Conservation (phyloP, 768 basidiomycete species). For the Suillus ampliporus region DNA sequence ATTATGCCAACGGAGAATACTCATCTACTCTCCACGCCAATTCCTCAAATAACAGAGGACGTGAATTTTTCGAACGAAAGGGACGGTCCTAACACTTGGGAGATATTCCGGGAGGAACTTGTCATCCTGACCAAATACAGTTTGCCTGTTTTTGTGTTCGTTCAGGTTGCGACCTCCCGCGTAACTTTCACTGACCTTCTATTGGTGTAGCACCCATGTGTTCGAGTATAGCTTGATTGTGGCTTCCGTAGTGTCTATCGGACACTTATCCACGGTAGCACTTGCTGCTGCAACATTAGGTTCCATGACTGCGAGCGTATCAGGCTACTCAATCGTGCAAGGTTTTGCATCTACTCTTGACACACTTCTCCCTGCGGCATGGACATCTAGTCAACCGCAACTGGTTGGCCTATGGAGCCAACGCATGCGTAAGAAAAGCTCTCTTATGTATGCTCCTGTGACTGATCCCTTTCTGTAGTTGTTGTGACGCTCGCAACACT, state of each 20-base stretch:
- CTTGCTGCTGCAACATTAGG: conserved; percentile 83
- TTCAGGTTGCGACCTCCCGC: conserved; percentile 12
- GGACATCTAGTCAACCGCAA: conserved; percentile 85
- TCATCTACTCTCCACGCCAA: conserved; percentile 56
- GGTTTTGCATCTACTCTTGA: conserved; percentile 88
- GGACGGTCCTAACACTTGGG: conserved; percentile 28
- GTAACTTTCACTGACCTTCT: conserved; percentile 28
- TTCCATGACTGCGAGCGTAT: conserved; percentile 73
- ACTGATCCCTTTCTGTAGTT: conserved; percentile 41
- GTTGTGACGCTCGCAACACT: conserved; percentile 64
- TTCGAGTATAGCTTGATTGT: conserved; percentile 91
- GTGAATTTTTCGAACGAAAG: conserved; percentile 38
- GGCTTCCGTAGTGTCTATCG: conserved; percentile 84
- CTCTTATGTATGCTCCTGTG: background rate
- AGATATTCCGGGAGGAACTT: conserved; percentile 58
- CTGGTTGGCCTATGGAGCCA: conserved; percentile 92
- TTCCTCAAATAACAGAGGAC: conserved; percentile 60
- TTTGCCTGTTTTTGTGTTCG: conserved; percentile 69
- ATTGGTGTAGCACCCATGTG: conserved; percentile 64
- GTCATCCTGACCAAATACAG: conserved; percentile 64
- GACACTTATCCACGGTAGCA: conserved; percentile 88
- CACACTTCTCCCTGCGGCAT: conserved; percentile 92
- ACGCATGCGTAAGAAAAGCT: conserved; percentile 68
- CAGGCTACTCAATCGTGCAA: conserved; percentile 68
- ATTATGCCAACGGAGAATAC: conserved; percentile 51